Percentiles rank a stretch among this genome's conserved stretches.
These are phyloP conservation scores for Lenwebbia sp. DNA, from an alignment of 345 rosid species.

Conservation along the genomic window DNA sequence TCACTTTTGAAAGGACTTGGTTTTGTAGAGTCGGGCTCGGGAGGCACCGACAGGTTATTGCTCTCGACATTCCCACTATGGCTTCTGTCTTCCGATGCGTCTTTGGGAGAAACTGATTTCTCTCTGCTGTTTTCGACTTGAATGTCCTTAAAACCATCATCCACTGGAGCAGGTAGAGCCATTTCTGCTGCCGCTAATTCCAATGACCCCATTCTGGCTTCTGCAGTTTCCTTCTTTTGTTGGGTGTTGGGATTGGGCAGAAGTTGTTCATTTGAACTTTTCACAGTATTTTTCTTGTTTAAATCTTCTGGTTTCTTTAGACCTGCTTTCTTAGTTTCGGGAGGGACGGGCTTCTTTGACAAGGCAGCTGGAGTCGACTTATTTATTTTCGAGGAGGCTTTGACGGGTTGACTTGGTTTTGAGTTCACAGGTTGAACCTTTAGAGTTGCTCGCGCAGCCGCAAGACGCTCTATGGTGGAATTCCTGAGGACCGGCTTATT, in stretches of 20 bases:
- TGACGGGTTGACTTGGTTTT: conserved; percentile 34
- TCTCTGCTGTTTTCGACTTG: conserved; percentile 32
- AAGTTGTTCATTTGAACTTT: conserved; percentile 4
- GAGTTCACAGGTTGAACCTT: conserved; percentile 27
- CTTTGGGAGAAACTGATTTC: conserved; percentile 6
- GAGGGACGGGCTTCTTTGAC: conserved; percentile 16
- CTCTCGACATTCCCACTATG: conserved; percentile 1
- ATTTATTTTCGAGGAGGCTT: conserved; percentile 27
- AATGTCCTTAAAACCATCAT: conserved; percentile 53
- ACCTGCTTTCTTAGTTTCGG: conserved; percentile 24
- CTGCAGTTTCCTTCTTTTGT: conserved; percentile 26
- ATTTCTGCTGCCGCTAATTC: conserved; percentile 10
- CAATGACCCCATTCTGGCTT: conserved; percentile 7
- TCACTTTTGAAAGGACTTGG: conserved; percentile 6
- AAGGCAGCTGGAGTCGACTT: conserved; percentile 7
- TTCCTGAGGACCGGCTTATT: conserved; percentile 53
- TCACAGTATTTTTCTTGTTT: conserved; percentile 22
- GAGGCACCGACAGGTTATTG: not conserved
- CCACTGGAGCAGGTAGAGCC: conserved; percentile 10
- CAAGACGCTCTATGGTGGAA: conserved; percentile 86
- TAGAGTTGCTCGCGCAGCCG: conserved; percentile 41
- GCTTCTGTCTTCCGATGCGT: conserved; percentile 7
- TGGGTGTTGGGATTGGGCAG: conserved; percentile 22
- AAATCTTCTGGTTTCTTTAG: conserved; percentile 19
- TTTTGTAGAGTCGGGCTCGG: conserved; percentile 8